A percentile compares a stretch with the other conserved stretches of the same genome.
Conservation (phyloP, 1,284 basidiomycete species). For the Ceratorhiza oryzae-sativae region DNA sequence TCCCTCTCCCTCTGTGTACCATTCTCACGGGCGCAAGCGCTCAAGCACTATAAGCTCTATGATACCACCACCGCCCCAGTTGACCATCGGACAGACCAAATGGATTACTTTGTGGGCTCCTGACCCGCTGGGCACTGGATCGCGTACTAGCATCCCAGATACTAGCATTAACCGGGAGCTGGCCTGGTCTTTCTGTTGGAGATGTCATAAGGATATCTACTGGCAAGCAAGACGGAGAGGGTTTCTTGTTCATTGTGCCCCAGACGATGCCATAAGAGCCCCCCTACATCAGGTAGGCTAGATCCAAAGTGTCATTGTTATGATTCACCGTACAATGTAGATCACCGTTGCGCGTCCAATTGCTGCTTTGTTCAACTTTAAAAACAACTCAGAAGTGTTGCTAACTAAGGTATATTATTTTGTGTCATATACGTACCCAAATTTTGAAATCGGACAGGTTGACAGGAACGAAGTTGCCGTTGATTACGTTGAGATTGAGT, state of each 20-base stretch:
- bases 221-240: conserved; percentile 55
- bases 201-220: conserved; percentile 68
- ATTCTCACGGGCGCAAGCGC: conserved; percentile 41
- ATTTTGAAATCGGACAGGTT: conserved; percentile 58
- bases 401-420: conserved; percentile 64
- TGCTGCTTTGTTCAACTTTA: conserved; percentile 71
- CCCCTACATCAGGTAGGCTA: conserved; percentile 25
- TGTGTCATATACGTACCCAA: conserved; percentile 23
- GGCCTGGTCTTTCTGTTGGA: conserved; percentile 76
- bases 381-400: conserved; percentile 72
- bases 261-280: conserved; percentile 58
- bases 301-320: conserved; percentile 1
- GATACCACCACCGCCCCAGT: conserved; percentile 39
- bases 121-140: conserved; percentile 27
- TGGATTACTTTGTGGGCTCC: conserved; percentile 36
- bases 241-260: conserved; percentile 71
- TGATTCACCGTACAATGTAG: conserved; percentile 51
- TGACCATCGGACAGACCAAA: conserved; percentile 40
- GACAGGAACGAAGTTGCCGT: conserved; percentile 69
- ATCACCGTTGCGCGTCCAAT: conserved; percentile 74
- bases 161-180: conserved; percentile 75
- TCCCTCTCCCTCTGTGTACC: conserved; percentile 33
- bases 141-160: conserved; percentile 46
- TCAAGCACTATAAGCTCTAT: conserved; percentile 41
- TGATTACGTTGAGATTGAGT: conserved; percentile 86